A percentile compares a stretch with the other conserved stretches of the same genome.
These are phyloP conservation scores for Acephala macrosclerotiorum DNA, from an alignment of 2,329 filamentous ascomycete genomes.

Conservation along the genomic window DNA sequence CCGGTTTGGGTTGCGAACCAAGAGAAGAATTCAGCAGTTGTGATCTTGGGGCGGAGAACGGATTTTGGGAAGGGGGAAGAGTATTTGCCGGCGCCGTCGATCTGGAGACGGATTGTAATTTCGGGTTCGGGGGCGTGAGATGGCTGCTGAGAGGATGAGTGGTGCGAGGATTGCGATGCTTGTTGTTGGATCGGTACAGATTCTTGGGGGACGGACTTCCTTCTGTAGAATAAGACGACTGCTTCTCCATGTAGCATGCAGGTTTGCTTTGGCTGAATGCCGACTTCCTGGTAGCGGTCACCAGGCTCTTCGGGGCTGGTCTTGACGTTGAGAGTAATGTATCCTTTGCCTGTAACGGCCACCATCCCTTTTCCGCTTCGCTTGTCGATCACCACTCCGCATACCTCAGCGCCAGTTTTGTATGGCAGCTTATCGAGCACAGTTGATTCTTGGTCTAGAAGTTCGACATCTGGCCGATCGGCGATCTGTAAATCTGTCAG, in stretches of 20 bases:
- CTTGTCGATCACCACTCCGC: conserved; percentile 18
- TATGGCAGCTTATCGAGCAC: conserved; percentile 22
- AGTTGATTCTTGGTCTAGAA: conserved; percentile 18
- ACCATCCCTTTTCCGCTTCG: conserved; percentile 20
- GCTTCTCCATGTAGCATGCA: conserved; percentile 28
- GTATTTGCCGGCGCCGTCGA: conserved; percentile 10
- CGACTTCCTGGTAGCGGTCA: conserved; percentile 18
- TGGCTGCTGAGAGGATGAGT: not conserved
- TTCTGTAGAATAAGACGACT: conserved; percentile 17
- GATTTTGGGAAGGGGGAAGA: conserved; percentile 20
- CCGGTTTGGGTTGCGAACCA: conserved; percentile 20
- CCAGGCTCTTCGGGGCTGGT: conserved; percentile 20
- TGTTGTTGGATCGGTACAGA: not conserved
- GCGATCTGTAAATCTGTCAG: not conserved
- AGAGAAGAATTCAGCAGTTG: conserved; percentile 18
- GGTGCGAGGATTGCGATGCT: not conserved
- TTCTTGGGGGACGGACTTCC: not conserved
- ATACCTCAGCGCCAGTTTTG: conserved; percentile 22
- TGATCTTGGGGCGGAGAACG: conserved; percentile 19
- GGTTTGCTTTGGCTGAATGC: conserved; percentile 23
- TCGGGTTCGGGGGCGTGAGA: not conserved
- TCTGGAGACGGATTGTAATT: conserved; percentile 23
- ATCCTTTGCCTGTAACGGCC: conserved; percentile 21
- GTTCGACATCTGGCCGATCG: conserved; percentile 7
- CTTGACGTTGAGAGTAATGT: conserved; percentile 18